A percentile compares a stretch with the other conserved stretches of the same genome.
These are phyloP conservation scores for Iris pallida DNA, from an alignment of 116 monocot species.

Conservation along the genomic window DNA sequence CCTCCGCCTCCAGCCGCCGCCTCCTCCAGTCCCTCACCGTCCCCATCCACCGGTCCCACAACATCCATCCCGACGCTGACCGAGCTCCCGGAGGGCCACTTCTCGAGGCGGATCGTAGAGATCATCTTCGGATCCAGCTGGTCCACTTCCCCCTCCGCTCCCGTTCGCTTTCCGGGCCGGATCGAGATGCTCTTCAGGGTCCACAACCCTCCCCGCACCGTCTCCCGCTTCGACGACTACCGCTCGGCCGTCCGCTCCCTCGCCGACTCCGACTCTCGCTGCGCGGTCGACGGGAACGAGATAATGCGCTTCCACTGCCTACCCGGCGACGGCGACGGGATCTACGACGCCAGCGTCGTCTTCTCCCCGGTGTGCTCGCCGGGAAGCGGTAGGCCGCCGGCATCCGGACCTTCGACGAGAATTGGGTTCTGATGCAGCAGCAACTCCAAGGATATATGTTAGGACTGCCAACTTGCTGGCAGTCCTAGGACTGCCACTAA, in stretches of 20 bases:
- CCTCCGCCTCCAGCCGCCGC: too few species aligned
- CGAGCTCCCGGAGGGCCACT: conserved; percentile 59
- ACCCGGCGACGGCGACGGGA: conserved; percentile 13
- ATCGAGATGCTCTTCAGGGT: conserved; percentile 86
- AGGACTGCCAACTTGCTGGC: too few species aligned
- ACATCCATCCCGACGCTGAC: conserved; percentile 29
- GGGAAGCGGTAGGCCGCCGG: neutral
- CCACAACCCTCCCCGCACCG: conserved; percentile 50
- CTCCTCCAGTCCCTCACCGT: neutral
- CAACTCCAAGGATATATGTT: too few species aligned
- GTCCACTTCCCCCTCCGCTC: conserved; percentile 16
- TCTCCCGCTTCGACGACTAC: conserved; percentile 81
- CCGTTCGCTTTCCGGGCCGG: conserved; percentile 46
- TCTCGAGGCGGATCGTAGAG: conserved; percentile 75
- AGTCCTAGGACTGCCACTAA: too few species aligned
- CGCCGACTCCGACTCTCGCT: conserved; percentile 40
- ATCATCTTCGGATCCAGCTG: conserved; percentile 86
- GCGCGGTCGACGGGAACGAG: conserved; percentile 94
- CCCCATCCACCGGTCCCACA: neutral
- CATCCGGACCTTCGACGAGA: conserved; percentile 55
- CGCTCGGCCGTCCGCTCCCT: conserved; percentile 39
- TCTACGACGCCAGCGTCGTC: conserved; percentile 28
- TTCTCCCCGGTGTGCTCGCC: neutral
- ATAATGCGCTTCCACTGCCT: conserved; percentile 78
- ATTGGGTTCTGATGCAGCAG: too few species aligned